These are phyloP conservation scores for Limtongozyma cylindracea DNA, from an alignment of 805 yeast genomes.

Conservation along the genomic window DNA sequence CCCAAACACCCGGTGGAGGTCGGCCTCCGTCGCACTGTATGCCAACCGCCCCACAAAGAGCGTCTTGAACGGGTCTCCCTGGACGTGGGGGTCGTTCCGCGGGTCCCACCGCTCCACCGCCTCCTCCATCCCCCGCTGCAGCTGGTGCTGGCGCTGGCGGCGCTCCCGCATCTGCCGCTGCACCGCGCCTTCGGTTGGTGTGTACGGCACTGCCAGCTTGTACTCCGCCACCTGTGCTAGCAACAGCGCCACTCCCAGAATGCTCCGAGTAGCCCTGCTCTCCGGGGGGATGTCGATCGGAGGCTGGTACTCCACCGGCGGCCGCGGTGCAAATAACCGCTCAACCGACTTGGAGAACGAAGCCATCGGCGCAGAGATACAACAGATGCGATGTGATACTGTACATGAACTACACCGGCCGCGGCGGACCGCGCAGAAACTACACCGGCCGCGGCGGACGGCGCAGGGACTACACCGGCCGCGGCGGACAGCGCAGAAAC, in stretches of 20 bases:
- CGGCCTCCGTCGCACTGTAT: conserved; percentile 38
- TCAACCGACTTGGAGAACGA: too few relatives aligned
- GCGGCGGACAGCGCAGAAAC: too few relatives aligned
- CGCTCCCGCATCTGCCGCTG: too few relatives aligned
- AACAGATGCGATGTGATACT: too few relatives aligned
- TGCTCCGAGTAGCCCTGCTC: conserved; percentile 16
- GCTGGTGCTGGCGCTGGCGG: not conserved
- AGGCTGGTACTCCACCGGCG: conserved; percentile 21
- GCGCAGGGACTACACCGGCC: too few relatives aligned
- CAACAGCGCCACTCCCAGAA: conserved; percentile 18
- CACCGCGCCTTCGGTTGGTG: too few relatives aligned
- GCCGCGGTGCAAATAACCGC: conserved; percentile 32
- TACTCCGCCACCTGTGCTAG: conserved; percentile 6
- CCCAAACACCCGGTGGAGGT: conserved; percentile 33
- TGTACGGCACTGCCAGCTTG: conserved; percentile 4
- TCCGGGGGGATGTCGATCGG: conserved; percentile 25
- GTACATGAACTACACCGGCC: too few relatives aligned
- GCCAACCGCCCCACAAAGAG: conserved; percentile 55
- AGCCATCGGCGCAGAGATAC: too few relatives aligned
- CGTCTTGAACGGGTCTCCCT: conserved; percentile 47
- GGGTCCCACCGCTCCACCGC: conserved; percentile 4
- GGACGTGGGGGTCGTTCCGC: conserved; percentile 2
- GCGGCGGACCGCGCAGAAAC: too few relatives aligned
- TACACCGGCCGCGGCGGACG: too few relatives aligned
- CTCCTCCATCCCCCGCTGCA: conserved; percentile 1